phyloP scores from a whole-genome alignment of 805 yeast species.

The Metschnikowia gelsemii region DNA sequence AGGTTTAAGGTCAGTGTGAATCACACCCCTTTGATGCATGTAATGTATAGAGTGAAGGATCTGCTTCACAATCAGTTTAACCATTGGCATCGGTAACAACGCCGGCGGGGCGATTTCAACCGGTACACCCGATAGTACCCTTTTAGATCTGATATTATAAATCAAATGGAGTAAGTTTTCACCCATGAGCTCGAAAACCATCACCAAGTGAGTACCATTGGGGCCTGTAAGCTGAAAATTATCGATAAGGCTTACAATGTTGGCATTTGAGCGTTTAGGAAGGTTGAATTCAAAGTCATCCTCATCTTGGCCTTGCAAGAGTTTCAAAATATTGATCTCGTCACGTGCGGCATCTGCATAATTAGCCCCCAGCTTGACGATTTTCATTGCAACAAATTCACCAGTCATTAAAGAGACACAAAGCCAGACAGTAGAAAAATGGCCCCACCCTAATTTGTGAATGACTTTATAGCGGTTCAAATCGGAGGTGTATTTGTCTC shows the following conservation, averaged over 20 bases:
- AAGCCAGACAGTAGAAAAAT: constrained; percentile 61
- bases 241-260: constrained; percentile 78
- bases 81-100: constrained; percentile 62
- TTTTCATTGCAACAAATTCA: constrained; percentile 88
- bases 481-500: constrained; percentile 71
- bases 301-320: constrained; percentile 57
- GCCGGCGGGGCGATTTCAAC: constrained; percentile 4
- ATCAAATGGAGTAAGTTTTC: constrained; percentile 87
- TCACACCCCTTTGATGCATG: constrained; percentile 71
- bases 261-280: constrained; percentile 23
- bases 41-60: constrained; percentile 69
- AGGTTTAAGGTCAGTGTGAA: constrained; percentile 73
- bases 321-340: constrained; percentile 75
- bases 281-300: constrained; percentile 2
- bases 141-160: constrained; percentile 64
- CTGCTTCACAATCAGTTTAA: constrained; percentile 80
- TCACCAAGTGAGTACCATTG: constrained; percentile 89
- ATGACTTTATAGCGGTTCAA: constrained; percentile 68
- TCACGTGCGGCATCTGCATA: constrained; percentile 94
- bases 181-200: constrained; percentile 97
- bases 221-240: constrained; percentile 84
- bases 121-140: background rate
- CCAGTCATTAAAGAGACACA: constrained; percentile 74
- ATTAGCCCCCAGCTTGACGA: constrained; percentile 86
- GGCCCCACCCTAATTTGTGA: constrained; percentile 98